phyloP scores from a whole-genome alignment of 371 early-diverging fungal genomes.

The Syncephalastrum contaminatum region DNA sequence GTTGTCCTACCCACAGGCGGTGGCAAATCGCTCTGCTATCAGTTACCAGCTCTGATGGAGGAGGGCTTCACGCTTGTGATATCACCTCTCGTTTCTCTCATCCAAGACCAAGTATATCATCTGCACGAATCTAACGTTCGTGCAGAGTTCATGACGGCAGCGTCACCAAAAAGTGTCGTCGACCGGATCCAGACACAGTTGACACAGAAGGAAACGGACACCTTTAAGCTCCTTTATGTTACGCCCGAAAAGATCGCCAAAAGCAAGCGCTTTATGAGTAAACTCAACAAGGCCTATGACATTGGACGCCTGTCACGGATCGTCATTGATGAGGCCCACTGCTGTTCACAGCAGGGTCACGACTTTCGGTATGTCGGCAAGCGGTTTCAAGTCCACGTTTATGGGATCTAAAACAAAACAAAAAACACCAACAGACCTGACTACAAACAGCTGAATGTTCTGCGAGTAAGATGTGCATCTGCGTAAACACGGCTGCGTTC shows the following conservation, averaged over 20 bases:
- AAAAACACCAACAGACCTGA: slow-evolving; percentile 27
- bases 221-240: slow-evolving; percentile 72
- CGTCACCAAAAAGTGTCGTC: slow-evolving; percentile 55
- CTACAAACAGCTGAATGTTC: slow-evolving; percentile 38
- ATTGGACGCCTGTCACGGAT: slow-evolving; percentile 62
- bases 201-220: slow-evolving; percentile 13
- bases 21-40: slow-evolving; percentile 89
- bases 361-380: slow-evolving; percentile 68
- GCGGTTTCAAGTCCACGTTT: no score
- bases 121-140: slow-evolving; percentile 68
- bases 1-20: slow-evolving; percentile 91
- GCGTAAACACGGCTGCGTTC: slow-evolving; percentile 17
- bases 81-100: slow-evolving; percentile 83
- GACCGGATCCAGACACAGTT: slow-evolving; percentile 50
- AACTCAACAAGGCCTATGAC: slow-evolving; percentile 63
- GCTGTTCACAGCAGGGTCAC: slow-evolving; percentile 84
- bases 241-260: slow-evolving; percentile 91
- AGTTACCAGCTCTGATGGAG: slow-evolving; percentile 80
- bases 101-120: slow-evolving; percentile 82
- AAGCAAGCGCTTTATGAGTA: slow-evolving; percentile 68
- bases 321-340: slow-evolving; percentile 88
- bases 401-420: background rate
- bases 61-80: slow-evolving; percentile 81
- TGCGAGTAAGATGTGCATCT: slow-evolving; percentile 34
- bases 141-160: slow-evolving; percentile 64